Evolutionary conservation across 139 green algal genomes (phyloP).

Genomic region (Tetratostichococcus sp.): DNA sequence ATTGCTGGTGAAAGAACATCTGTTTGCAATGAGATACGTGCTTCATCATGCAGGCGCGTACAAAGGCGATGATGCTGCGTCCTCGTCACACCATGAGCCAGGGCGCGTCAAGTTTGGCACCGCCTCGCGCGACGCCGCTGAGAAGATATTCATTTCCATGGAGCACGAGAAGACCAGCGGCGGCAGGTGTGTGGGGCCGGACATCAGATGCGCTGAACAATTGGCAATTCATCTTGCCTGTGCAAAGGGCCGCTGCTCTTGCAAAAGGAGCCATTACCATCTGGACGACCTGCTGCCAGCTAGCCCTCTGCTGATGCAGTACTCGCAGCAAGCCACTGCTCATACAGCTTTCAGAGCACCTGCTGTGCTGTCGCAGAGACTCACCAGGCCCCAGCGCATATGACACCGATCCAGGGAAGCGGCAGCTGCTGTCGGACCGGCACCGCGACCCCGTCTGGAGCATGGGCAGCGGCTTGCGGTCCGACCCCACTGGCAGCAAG

Average conservation of each 20-base stretch:
- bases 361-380: too few relatives aligned
- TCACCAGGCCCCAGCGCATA: conserved; percentile 18
- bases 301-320: too few relatives aligned
- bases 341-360: too few relatives aligned
- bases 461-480: conserved; percentile 29
- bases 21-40: too few relatives aligned
- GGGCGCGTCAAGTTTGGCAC: conserved; percentile 17
- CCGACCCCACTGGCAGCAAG: conserved; percentile 15
- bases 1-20: too few relatives aligned
- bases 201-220: too few relatives aligned
- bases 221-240: too few relatives aligned
- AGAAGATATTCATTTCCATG: conserved; percentile 30
- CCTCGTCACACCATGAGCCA: not conserved
- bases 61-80: conserved; percentile 4
- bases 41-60: conserved; percentile 32
- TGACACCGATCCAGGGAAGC: conserved; percentile 19
- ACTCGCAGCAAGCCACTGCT: too few relatives aligned
- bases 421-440: conserved; percentile 29
- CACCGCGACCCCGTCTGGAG: conserved; percentile 21
- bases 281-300: too few relatives aligned
- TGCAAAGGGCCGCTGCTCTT: not conserved
- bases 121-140: conserved; percentile 17
- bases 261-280: too few relatives aligned
- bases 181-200: not conserved
- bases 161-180: conserved; percentile 36